Percentiles rank a stretch among this genome's conserved stretches.
Conservation (phyloP, 306 rosid genomes). For the Rubus idaeus region DNA sequence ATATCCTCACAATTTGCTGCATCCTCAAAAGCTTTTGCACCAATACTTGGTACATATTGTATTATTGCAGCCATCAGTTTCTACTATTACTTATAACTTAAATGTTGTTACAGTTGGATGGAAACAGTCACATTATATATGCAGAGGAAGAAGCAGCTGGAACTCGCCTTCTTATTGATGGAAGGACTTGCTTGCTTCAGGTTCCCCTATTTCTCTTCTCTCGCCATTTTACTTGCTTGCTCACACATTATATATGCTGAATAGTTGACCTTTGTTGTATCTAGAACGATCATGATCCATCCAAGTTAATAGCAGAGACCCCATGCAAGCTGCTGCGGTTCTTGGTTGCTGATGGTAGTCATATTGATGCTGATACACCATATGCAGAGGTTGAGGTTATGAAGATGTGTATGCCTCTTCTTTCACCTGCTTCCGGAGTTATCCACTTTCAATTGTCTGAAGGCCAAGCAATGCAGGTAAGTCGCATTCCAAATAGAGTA, state of each 20-base stretch:
- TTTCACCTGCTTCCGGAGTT: slow-evolving; percentile 95
- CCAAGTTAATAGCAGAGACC: slow-evolving; percentile 92
- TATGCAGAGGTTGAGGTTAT: slow-evolving; percentile 99
- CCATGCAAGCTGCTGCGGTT: slow-evolving; percentile 93
- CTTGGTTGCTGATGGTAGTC: slow-evolving; percentile 70
- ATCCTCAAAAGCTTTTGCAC: neutral
- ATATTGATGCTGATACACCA: slow-evolving; percentile 85
- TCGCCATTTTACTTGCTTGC: slow-evolving; percentile 4
- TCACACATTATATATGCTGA: slow-evolving; percentile 16
- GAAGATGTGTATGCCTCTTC: slow-evolving; percentile 99
- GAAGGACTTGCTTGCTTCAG: slow-evolving; percentile 99
- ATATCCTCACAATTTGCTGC: neutral
- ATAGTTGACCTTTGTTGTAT: slow-evolving; percentile 33
- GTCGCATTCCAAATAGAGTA: slow-evolving; percentile 17
- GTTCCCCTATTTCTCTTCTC: slow-evolving; percentile 40
- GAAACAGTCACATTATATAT: slow-evolving; percentile 95
- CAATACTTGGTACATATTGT: neutral
- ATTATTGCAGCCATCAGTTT: neutral
- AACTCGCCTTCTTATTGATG: slow-evolving; percentile 97
- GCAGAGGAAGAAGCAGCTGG: slow-evolving; percentile 99
- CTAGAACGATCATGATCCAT: slow-evolving; percentile 96
- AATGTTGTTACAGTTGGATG: slow-evolving; percentile 73
- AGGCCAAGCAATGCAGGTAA: slow-evolving; percentile 99
- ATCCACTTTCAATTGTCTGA: slow-evolving; percentile 84
- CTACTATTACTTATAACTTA: slow-evolving; percentile 30